These are phyloP conservation scores for Aspergillus campestris DNA, from an alignment of 495 filamentous ascomycete genomes.

Conservation along the genomic window DNA sequence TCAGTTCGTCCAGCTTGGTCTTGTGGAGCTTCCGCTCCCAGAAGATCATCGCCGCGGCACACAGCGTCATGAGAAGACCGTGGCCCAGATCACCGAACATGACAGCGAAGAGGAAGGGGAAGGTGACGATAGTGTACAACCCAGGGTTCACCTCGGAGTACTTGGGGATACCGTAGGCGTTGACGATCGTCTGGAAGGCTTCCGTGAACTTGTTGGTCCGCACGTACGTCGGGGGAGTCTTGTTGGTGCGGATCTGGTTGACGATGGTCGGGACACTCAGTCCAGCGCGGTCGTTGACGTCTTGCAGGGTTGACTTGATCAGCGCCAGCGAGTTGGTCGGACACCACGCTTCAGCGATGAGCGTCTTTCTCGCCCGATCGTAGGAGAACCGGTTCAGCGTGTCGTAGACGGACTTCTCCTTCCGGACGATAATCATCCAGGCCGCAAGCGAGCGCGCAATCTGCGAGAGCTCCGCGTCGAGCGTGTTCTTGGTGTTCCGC, in stretches of 20 bases:
- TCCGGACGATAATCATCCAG: conserved; percentile 95
- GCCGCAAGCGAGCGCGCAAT: conserved; percentile 83
- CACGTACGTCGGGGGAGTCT: conserved; percentile 92
- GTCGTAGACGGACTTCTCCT: conserved; percentile 97
- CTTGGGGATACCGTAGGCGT: conserved; percentile 94
- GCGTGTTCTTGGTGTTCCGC: conserved; percentile 90
- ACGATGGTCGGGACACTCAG: conserved; percentile 94
- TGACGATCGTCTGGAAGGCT: conserved; percentile 97
- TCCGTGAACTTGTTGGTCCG: conserved; percentile 97
- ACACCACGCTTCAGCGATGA: conserved; percentile 97
- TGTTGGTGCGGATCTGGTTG: conserved; percentile 91
- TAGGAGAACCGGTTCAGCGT: conserved; percentile 95
- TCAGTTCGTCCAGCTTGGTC: conserved; percentile 87
- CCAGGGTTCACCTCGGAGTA: conserved; percentile 97
- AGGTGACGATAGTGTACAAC: conserved; percentile 88
- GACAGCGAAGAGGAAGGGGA: conserved; percentile 96
- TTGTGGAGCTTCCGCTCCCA: conserved; percentile 77
- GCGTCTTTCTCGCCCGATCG: conserved; percentile 86
- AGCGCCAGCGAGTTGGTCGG: conserved; percentile 82
- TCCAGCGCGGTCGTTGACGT: conserved; percentile 92
- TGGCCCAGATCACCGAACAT: conserved; percentile 99
- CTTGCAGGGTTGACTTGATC: conserved; percentile 91
- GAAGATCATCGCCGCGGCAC: conserved; percentile 85
- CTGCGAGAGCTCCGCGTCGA: conserved; percentile 86
- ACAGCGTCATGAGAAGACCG: conserved; percentile 72